phyloP scores from a whole-genome alignment of 2,329 filamentous ascomycete species.

The Colletotrichum sp. region DNA sequence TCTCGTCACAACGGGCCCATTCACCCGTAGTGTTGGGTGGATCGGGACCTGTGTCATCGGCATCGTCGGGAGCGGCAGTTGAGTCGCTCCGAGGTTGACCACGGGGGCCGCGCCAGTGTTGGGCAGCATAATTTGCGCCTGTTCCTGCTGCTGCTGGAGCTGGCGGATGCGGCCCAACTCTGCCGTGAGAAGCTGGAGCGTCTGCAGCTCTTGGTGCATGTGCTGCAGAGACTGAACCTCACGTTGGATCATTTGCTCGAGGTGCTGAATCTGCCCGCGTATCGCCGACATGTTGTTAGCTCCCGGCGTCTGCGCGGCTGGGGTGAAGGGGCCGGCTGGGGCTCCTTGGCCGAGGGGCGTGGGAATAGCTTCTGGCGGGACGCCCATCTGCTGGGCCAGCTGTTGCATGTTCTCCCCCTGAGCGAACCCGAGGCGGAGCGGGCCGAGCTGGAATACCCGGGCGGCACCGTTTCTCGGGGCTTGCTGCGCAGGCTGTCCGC shows the following conservation, averaged over 20 bases:
- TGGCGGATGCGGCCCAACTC: constrained; percentile 71
- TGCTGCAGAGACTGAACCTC: constrained; percentile 68
- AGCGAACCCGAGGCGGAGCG: constrained; percentile 77
- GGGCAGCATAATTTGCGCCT: constrained; percentile 17
- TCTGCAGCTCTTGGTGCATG: constrained; percentile 69
- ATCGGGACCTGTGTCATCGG: constrained; percentile 9
- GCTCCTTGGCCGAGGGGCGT: constrained; percentile 11
- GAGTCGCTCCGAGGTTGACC: constrained; percentile 22
- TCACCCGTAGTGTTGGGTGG: constrained; percentile 32
- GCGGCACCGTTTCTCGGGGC: constrained; percentile 44
- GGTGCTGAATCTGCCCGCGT: constrained; percentile 64
- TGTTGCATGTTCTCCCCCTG: constrained; percentile 72
- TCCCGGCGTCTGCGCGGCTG: constrained; percentile 18
- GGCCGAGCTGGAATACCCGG: constrained; percentile 74
- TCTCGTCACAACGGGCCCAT: constrained; percentile 47
- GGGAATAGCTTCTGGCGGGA: constrained; percentile 31
- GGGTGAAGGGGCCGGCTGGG: constrained; percentile 20
- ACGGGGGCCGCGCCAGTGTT: constrained; percentile 18
- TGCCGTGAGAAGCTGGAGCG: constrained; percentile 68
- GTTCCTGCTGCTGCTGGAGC: constrained; percentile 42
- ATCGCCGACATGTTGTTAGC: constrained; percentile 48
- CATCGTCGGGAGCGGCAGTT: constrained; percentile 14
- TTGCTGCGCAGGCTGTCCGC: constrained; percentile 23
- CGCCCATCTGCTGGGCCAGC: constrained; percentile 66
- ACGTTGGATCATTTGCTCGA: constrained; percentile 71